These are phyloP conservation scores for Dioscorea dumetorum DNA, from an alignment of 106 monocot genomes.

Conservation along the genomic window DNA sequence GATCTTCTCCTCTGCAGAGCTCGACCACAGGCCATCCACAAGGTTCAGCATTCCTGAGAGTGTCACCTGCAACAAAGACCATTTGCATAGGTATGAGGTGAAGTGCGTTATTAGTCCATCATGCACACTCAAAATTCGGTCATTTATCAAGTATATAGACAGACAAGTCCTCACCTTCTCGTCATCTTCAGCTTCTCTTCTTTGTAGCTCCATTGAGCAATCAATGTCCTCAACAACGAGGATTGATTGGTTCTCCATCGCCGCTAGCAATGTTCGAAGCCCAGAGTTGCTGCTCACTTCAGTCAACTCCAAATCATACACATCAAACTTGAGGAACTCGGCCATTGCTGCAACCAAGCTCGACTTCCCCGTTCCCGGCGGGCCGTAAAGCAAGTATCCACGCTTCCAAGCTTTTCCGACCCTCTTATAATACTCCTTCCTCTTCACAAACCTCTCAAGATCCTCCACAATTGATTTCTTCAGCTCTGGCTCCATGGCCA, in stretches of 20 bases:
- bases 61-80: slow-evolving; percentile 7
- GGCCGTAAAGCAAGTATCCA: slow-evolving; percentile 30
- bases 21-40: slow-evolving; percentile 29
- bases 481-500: slow-evolving; percentile 22
- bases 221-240: slow-evolving; percentile 32
- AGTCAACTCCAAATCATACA: slow-evolving; percentile 23
- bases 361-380: slow-evolving; percentile 35
- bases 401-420: slow-evolving; percentile 33
- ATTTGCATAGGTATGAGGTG: not conserved
- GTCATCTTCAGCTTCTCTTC: slow-evolving; percentile 8
- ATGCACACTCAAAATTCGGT: too few relatives aligned
- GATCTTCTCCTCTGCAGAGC: slow-evolving; percentile 17
- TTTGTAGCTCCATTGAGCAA: slow-evolving; percentile 6
- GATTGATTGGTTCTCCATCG: slow-evolving; percentile 8
- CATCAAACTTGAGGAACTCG: slow-evolving; percentile 20
- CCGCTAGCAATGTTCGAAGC: slow-evolving; percentile 4
- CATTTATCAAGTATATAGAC: too few relatives aligned
- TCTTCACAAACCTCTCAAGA: slow-evolving; percentile 15
- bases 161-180: not conserved
- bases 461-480: slow-evolving; percentile 20
- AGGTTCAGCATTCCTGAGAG: slow-evolving; percentile 21
- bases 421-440: slow-evolving; percentile 18
- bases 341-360: slow-evolving; percentile 33
- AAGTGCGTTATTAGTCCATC: too few relatives aligned
- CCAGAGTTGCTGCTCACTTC: slow-evolving; percentile 1